These are phyloP conservation scores for Erysiphe pulchra DNA, from an alignment of 2,329 filamentous ascomycete species.

Conservation along the genomic window DNA sequence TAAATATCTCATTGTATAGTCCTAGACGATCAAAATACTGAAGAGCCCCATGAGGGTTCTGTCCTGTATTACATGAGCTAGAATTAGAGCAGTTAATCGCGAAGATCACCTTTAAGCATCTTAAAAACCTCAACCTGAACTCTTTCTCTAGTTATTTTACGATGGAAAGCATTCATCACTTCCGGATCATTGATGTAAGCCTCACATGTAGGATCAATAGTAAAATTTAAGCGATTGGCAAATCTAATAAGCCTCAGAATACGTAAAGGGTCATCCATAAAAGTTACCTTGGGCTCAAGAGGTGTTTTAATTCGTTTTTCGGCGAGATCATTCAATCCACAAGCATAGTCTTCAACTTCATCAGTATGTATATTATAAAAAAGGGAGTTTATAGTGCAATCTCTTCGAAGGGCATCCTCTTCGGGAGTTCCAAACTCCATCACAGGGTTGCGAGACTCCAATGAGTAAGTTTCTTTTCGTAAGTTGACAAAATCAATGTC, in stretches of 20 bases:
- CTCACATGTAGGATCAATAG: slow-evolving; percentile 44
- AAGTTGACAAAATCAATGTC: slow-evolving; percentile 91
- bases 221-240: slow-evolving; percentile 59
- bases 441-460: slow-evolving; percentile 71
- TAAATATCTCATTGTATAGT: slow-evolving; percentile 51
- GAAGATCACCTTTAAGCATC: slow-evolving; percentile 44
- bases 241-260: slow-evolving; percentile 76
- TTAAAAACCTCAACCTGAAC: slow-evolving; percentile 76
- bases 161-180: slow-evolving; percentile 54
- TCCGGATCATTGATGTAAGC: slow-evolving; percentile 48
- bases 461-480: slow-evolving; percentile 69
- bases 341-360: slow-evolving; percentile 63
- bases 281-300: slow-evolving; percentile 69
- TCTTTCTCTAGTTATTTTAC: slow-evolving; percentile 81
- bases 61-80: slow-evolving; percentile 17
- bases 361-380: slow-evolving; percentile 80
- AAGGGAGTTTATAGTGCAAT: slow-evolving; percentile 84
- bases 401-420: slow-evolving; percentile 70
- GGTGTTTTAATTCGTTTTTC: slow-evolving; percentile 57
- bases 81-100: slow-evolving; percentile 3
- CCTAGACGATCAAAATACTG: slow-evolving; percentile 36
- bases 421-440: slow-evolving; percentile 84
- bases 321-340: slow-evolving; percentile 51
- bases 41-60: slow-evolving; percentile 34
- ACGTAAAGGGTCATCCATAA: slow-evolving; percentile 76